phyloP scores from a whole-genome alignment of 202 grass and related monocot species.

The Bolboschoenoplectus hybrid region DNA sequence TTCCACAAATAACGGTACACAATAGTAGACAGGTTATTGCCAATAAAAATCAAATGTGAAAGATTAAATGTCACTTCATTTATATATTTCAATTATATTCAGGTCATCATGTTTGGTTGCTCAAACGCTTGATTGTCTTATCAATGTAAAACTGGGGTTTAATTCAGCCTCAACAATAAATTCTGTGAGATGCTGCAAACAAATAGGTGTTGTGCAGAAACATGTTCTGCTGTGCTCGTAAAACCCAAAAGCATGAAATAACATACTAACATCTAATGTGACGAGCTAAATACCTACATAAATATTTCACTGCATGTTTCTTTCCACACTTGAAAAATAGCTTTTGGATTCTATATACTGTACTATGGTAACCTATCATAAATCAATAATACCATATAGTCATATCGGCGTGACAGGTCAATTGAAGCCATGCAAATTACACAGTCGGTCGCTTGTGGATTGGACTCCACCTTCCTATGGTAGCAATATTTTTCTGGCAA shows the following conservation, averaged over 20 bases:
- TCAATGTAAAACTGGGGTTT: background rate
- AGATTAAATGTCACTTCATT: background rate
- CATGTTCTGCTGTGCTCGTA: background rate
- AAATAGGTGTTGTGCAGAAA: background rate
- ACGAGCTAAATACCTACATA: background rate
- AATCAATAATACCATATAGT: conserved; percentile 79
- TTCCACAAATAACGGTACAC: background rate
- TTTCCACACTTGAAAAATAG: background rate
- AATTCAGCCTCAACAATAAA: conserved; percentile 7
- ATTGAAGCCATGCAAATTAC: conserved; percentile 99
- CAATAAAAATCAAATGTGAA: background rate
- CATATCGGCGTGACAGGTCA: conserved; percentile 72
- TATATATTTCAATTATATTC: background rate
- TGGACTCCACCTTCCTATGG: conserved; percentile 75
- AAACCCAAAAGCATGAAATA: background rate
- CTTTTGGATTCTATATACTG: background rate
- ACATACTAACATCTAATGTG: background rate
- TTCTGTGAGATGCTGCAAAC: conserved; percentile 10
- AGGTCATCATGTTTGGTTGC: background rate
- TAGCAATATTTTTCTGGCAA: conserved; percentile 98
- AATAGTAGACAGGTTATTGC: background rate
- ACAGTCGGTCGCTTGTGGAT: conserved; percentile 65
- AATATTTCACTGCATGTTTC: conserved; percentile 8
- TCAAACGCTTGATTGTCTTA: background rate
- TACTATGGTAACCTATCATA: conserved; percentile 15